A percentile compares a stretch with the other conserved stretches of the same genome.
phyloP scores from a whole-genome alignment of 2,329 filamentous ascomycete genomes.

The Juglanconis sp. region DNA sequence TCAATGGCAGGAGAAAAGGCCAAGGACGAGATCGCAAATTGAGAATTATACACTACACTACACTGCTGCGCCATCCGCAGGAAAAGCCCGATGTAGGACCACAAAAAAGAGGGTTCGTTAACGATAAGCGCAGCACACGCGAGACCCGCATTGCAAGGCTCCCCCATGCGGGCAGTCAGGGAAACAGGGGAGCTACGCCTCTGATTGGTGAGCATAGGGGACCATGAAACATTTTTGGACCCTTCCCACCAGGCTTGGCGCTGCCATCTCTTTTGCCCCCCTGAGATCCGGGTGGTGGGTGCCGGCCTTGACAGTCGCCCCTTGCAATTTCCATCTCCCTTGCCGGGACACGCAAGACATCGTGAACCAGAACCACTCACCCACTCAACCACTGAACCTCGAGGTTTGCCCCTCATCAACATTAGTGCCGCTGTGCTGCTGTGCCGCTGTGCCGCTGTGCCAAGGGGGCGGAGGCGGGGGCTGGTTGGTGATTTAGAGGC shows the following conservation, averaged over 20 bases:
- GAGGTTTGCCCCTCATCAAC: neutral
- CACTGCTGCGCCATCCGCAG: too few relatives aligned
- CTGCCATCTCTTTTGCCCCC: neutral
- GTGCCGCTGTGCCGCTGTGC: too few relatives aligned
- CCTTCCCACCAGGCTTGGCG: neutral
- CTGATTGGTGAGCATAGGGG: neutral
- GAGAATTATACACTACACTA: too few relatives aligned
- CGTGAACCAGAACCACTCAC: neutral
- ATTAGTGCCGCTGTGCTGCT: too few relatives aligned
- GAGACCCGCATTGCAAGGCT: neutral
- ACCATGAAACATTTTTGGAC: slow-evolving; percentile 2
- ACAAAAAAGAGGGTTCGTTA: neutral
- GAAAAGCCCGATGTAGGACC: too few relatives aligned
- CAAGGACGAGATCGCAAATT: too few relatives aligned
- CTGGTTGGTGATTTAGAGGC: too few relatives aligned
- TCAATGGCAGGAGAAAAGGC: too few relatives aligned
- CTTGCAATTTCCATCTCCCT: slow-evolving; percentile 12
- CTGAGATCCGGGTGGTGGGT: neutral
- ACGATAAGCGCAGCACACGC: neutral
- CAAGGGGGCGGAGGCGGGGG: too few relatives aligned
- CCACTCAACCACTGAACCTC: neutral
- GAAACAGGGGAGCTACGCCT: neutral
- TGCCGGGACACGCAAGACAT: slow-evolving; percentile 8
- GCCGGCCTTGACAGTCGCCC: slow-evolving; percentile 12
- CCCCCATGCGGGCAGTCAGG: neutral